Evolutionary conservation across 768 basidiomycete species (phyloP).

Genomic region (Pleurotus cornucopiae): DNA sequence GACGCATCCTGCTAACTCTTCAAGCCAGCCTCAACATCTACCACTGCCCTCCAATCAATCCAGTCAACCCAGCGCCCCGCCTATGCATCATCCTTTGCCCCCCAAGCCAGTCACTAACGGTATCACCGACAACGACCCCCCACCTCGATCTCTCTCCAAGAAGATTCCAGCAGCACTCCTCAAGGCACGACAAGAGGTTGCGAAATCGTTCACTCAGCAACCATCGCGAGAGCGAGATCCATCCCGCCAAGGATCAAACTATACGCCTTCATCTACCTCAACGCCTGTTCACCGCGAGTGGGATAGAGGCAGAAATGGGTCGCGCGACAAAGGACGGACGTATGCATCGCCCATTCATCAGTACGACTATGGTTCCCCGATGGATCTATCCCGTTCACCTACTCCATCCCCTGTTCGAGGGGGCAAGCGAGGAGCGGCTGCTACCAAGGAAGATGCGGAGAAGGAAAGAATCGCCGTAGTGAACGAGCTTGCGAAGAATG

Average conservation of each 20-base stretch:
- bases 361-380: constrained; percentile 9
- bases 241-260: background rate
- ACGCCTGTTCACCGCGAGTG: constrained; percentile 11
- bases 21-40: background rate
- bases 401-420: constrained; percentile 20
- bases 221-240: background rate
- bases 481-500: constrained; percentile 55
- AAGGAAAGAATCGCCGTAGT: constrained; percentile 37
- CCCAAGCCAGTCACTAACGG: background rate
- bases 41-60: background rate
- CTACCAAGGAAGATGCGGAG: constrained; percentile 25
- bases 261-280: constrained; percentile 13
- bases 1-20: background rate
- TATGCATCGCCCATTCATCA: constrained; percentile 9
- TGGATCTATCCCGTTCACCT: constrained; percentile 23
- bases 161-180: background rate
- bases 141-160: background rate
- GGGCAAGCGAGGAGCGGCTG: constrained; percentile 5
- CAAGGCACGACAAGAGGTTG: constrained; percentile 2
- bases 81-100: constrained; percentile 3
- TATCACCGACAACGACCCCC: background rate
- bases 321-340: constrained; percentile 15
- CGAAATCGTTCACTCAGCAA: background rate
- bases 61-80: background rate
- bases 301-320: constrained; percentile 14